phyloP scores from a whole-genome alignment of 2,329 filamentous ascomycete genomes.

The Trichophyton benhamiae region DNA sequence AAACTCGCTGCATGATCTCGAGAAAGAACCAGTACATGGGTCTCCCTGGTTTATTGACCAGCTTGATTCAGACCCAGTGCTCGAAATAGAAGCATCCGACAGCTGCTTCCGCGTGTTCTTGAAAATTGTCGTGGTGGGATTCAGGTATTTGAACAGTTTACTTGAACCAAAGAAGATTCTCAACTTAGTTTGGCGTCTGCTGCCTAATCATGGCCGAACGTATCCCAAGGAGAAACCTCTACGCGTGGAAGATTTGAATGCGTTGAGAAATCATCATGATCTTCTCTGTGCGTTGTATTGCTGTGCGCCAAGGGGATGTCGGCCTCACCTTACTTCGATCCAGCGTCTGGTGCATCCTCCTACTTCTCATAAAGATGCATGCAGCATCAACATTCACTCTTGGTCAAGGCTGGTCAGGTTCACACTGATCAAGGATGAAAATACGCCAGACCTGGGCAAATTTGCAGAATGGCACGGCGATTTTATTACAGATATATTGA shows the following conservation, averaged over 20 bases:
- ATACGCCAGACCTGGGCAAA: conserved; percentile 32
- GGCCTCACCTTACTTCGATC: conserved; percentile 42
- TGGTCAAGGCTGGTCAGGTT: conserved; percentile 48
- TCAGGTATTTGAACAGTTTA: conserved; percentile 35
- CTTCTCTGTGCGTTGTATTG: conserved; percentile 49
- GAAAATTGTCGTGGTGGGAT: conserved; percentile 42
- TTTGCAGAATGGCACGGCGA: conserved; percentile 45
- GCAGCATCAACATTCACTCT: conserved; percentile 44
- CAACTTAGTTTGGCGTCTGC: conserved; percentile 44
- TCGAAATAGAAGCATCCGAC: conserved; percentile 39
- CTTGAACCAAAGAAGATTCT: conserved; percentile 44
- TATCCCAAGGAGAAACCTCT: conserved; percentile 48
- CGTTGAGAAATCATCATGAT: conserved; percentile 50
- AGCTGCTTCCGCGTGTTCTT: conserved; percentile 48
- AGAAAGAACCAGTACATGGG: conserved; percentile 39
- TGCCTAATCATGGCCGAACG: conserved; percentile 49
- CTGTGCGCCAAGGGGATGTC: conserved; percentile 40
- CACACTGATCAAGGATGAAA: conserved; percentile 43
- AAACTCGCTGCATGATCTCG: conserved; percentile 40
- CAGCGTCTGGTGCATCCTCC: conserved; percentile 45
- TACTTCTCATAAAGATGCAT: conserved; percentile 47
- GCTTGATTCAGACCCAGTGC: conserved; percentile 31
- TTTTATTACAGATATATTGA: conserved; percentile 41
- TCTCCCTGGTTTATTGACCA: conserved; percentile 44
- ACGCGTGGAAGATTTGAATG: conserved; percentile 42